phyloP scores from a whole-genome alignment of 129 eudicot genomes.

The Dittrichia graveolens region DNA sequence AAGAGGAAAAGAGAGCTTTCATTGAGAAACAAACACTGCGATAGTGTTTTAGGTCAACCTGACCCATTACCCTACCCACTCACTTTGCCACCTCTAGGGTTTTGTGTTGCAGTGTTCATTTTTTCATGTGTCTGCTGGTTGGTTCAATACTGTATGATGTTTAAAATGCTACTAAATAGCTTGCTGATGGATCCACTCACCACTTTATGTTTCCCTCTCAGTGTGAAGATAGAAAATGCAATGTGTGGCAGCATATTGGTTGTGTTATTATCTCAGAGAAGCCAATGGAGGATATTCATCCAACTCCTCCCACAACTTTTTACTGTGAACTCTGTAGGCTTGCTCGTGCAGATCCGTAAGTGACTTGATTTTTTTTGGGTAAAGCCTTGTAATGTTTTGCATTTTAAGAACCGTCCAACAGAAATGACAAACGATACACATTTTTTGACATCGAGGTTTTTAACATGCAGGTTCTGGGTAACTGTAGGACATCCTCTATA shows the following conservation, averaged over 20 bases:
- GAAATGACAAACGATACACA: conserved; percentile 2
- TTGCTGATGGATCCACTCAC: neutral
- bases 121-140: neutral
- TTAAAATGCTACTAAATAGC: neutral
- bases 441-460: conserved; percentile 3
- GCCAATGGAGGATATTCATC: conserved; percentile 68
- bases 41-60: no score
- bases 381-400: neutral
- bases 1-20: no score
- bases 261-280: conserved; percentile 90
- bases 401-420: neutral
- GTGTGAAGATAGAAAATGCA: conserved; percentile 90
- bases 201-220: conserved; percentile 34
- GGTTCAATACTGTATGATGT: neutral
- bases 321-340: conserved; percentile 93
- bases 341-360: conserved; percentile 97
- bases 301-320: conserved; percentile 65
- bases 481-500: conserved; percentile 63
- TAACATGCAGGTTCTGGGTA: conserved; percentile 78
- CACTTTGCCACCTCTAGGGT: no score
- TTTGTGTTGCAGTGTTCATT: no score
- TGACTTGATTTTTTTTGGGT: conserved; percentile 20
- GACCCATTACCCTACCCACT: no score
- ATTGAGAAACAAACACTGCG: no score
- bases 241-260: conserved; percentile 78